These are phyloP conservation scores for Polyplosphaeria fusca DNA, from an alignment of 495 filamentous ascomycete species.

Conservation along the genomic window DNA sequence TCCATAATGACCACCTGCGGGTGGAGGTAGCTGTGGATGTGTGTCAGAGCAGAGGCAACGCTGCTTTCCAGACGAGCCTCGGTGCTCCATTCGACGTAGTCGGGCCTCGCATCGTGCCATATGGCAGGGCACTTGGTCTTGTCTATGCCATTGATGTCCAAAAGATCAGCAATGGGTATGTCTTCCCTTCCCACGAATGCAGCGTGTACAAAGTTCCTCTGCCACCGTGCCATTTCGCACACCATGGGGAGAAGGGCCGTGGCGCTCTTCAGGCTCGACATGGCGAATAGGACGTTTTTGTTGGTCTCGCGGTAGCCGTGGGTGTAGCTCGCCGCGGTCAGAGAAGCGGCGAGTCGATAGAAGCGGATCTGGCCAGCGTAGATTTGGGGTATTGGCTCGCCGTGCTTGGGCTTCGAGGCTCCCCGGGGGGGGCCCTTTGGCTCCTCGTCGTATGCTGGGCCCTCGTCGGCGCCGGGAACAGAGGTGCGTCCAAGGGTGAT, in stretches of 20 bases:
- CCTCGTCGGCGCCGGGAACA: background rate
- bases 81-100: slow-evolving; percentile 50
- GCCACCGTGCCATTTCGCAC: slow-evolving; percentile 57
- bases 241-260: slow-evolving; percentile 56
- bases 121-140: slow-evolving; percentile 50
- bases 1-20: slow-evolving; percentile 57
- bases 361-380: slow-evolving; percentile 59
- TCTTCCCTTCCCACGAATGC: slow-evolving; percentile 55
- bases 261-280: slow-evolving; percentile 55
- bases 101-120: slow-evolving; percentile 59
- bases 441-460: slow-evolving; percentile 11
- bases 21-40: slow-evolving; percentile 55
- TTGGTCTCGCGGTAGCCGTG: slow-evolving; percentile 41
- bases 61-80: slow-evolving; percentile 48
- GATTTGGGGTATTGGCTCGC: slow-evolving; percentile 40
- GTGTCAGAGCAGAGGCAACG: slow-evolving; percentile 38
- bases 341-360: slow-evolving; percentile 49
- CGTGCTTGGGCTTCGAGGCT: slow-evolving; percentile 24
- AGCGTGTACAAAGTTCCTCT: slow-evolving; percentile 59
- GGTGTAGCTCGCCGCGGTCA: slow-evolving; percentile 45
- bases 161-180: slow-evolving; percentile 51
- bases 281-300: slow-evolving; percentile 58
- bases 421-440: slow-evolving; percentile 34
- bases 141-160: slow-evolving; percentile 55
- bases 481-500: background rate